These are phyloP conservation scores for Heimioporus sp. DNA, from an alignment of 768 basidiomycete species.

Conservation along the genomic window DNA sequence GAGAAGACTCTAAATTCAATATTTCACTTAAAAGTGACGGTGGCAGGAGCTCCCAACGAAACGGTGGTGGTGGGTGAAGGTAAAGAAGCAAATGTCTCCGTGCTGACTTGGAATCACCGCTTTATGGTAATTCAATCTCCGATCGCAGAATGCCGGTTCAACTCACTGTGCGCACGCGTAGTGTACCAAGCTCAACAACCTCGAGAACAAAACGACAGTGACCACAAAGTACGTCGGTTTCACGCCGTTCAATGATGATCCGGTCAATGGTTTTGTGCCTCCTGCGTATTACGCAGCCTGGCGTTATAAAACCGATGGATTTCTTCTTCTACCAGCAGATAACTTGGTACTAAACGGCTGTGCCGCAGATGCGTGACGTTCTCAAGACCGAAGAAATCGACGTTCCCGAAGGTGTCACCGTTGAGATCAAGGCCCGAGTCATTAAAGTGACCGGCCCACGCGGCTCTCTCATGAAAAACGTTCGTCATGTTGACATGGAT, in stretches of 20 bases:
- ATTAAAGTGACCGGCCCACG: constrained; percentile 92
- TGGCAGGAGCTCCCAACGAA: constrained; percentile 35
- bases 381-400: constrained; percentile 91
- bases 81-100: constrained; percentile 33
- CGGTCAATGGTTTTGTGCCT: not conserved
- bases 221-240: constrained; percentile 27
- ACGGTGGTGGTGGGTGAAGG: constrained; percentile 47
- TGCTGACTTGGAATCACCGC: constrained; percentile 24
- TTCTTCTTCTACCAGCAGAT: constrained; percentile 26
- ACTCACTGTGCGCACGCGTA: not conserved
- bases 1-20: constrained; percentile 39
- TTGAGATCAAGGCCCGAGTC: constrained; percentile 86
- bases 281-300: not conserved
- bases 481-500: constrained; percentile 94
- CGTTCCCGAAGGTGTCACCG: constrained; percentile 81
- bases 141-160: constrained; percentile 29
- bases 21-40: constrained; percentile 51
- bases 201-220: constrained; percentile 24
- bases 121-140: constrained; percentile 34
- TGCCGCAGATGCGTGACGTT: constrained; percentile 82
- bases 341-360: constrained; percentile 23
- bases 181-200: constrained; percentile 17
- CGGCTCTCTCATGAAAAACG: constrained; percentile 88
- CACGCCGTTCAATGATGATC: not conserved
- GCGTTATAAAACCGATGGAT: not conserved